A percentile compares a stretch with the other conserved stretches of the same genome.
Conservation (phyloP, 345 rosid genomes). For the Acer campestre region DNA sequence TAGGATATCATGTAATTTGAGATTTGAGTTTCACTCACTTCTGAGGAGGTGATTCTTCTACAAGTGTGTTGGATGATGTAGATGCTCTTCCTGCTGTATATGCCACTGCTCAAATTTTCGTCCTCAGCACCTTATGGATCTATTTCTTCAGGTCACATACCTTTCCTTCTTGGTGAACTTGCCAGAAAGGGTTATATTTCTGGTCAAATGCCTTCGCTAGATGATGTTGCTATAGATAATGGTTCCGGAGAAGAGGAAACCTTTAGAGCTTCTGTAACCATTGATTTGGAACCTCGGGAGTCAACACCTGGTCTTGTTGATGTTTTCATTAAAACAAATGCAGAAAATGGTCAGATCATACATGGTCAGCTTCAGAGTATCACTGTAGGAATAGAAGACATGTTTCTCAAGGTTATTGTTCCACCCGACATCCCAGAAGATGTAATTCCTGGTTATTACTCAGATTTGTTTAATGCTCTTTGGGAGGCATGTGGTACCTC, state of each 20-base stretch:
- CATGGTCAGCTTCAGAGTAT: constrained; percentile 74
- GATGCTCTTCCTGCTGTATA: constrained; percentile 75
- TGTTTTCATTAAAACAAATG: constrained; percentile 81
- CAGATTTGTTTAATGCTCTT: constrained; percentile 66
- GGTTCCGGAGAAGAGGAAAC: constrained; percentile 49
- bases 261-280: constrained; percentile 62
- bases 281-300: constrained; percentile 79
- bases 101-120: constrained; percentile 85
- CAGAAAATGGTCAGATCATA: constrained; percentile 80
- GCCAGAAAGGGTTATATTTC: constrained; percentile 30
- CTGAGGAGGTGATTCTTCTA: constrained; percentile 50
- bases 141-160: constrained; percentile 73
- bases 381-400: constrained; percentile 85
- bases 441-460: constrained; percentile 53
- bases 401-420: constrained; percentile 79
- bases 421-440: constrained; percentile 61
- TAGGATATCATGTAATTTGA: constrained; percentile 67
- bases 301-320: constrained; percentile 93
- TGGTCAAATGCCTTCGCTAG: constrained; percentile 41
- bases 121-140: constrained; percentile 86
- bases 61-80: constrained; percentile 43
- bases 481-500: constrained; percentile 88
- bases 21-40: constrained; percentile 65
- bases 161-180: constrained; percentile 86
- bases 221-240: constrained; percentile 47